Conservation (phyloP, 2,329 filamentous ascomycete species). For the Aureobasidium sp. region DNA sequence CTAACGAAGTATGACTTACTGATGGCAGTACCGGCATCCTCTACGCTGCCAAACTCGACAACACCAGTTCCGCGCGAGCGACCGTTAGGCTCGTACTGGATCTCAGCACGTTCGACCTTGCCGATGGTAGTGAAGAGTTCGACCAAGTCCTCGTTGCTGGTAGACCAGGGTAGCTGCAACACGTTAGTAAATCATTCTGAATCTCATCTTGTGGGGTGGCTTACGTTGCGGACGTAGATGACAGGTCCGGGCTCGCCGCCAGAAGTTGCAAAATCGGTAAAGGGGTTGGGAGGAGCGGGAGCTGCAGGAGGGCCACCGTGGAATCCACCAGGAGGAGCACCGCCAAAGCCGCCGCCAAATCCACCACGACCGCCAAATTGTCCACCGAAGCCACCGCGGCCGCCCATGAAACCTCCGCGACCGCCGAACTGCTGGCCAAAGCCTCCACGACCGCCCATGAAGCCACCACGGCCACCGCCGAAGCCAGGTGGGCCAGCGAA, state of each 20-base stretch:
- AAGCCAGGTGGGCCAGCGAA: constrained; percentile 60
- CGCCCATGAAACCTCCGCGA: constrained; percentile 42
- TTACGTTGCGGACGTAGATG: constrained; percentile 96
- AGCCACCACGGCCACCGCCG: constrained; percentile 34
- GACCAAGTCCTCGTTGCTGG: constrained; percentile 93
- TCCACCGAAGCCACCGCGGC: constrained; percentile 49
- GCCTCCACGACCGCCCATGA: constrained; percentile 32
- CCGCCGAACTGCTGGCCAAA: constrained; percentile 31
- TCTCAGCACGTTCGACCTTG: constrained; percentile 97
- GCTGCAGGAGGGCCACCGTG: constrained; percentile 45
- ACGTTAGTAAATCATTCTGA: constrained; percentile 27
- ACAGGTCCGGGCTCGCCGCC: constrained; percentile 75
- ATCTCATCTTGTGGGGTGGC: constrained; percentile 33
- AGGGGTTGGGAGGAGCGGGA: constrained; percentile 68
- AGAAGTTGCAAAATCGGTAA: constrained; percentile 85
- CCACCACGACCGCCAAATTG: constrained; percentile 37
- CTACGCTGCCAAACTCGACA: constrained; percentile 78
- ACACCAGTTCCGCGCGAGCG: constrained; percentile 92
- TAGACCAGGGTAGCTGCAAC: constrained; percentile 87
- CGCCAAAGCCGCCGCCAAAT: constrained; percentile 31
- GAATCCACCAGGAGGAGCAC: constrained; percentile 31
- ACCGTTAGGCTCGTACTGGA: constrained; percentile 95
- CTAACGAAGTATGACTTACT: constrained; percentile 37
- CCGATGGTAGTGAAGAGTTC: constrained; percentile 97
- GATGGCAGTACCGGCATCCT: constrained; percentile 89